phyloP scores from a whole-genome alignment of 257 asterid species.

The Jacaranda mimosifolia region DNA sequence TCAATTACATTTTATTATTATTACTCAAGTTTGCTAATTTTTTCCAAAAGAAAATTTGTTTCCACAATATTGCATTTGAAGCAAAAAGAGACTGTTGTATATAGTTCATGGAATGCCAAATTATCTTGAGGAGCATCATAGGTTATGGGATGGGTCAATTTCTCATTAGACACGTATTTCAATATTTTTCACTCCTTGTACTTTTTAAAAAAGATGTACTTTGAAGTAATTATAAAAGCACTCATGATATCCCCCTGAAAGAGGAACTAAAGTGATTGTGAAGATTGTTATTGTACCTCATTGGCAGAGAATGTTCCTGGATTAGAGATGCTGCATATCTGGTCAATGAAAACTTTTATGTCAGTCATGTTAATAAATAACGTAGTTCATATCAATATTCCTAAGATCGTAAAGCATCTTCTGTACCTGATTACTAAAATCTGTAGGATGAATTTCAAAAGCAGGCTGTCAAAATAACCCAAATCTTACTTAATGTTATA shows the following conservation, averaged over 20 bases:
- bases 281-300: conserved; percentile 59
- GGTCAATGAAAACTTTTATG: conserved; percentile 25
- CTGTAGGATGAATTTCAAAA: conserved; percentile 62
- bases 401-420: conserved; percentile 27
- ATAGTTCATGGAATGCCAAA: background rate
- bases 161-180: background rate
- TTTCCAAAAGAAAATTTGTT: background rate
- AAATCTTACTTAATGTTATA: conserved; percentile 23
- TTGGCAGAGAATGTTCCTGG: conserved; percentile 88
- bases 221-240: conserved; percentile 20
- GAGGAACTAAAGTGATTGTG: conserved; percentile 23
- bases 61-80: background rate
- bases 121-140: conserved; percentile 11
- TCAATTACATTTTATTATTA: background rate
- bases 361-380: conserved; percentile 28
- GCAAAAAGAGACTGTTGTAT: background rate
- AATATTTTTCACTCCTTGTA: background rate
- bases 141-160: background rate
- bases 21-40: background rate
- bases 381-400: background rate
- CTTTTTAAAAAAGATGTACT: background rate
- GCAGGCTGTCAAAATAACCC: conserved; percentile 75
- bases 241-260: background rate
- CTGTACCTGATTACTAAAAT: conserved; percentile 74
- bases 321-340: conserved; percentile 82